These are phyloP conservation scores for Cymbomonas tetramitiformis DNA, from an alignment of 139 green algal genomes.

Conservation along the genomic window DNA sequence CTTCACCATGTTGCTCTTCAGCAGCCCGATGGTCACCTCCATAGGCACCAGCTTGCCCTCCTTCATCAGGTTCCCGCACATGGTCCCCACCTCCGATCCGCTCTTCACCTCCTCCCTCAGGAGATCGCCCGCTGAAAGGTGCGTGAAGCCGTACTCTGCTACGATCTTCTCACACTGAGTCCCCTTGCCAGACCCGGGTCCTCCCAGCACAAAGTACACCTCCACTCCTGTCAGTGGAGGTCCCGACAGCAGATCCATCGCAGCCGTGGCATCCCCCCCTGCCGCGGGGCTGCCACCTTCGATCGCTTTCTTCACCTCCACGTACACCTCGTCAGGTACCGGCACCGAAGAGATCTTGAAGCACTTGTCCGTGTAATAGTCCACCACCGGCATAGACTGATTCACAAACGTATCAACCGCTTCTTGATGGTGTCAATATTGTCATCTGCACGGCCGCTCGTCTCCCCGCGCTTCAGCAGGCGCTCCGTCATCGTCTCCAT, in stretches of 20 bases:
- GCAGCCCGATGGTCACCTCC: slow-evolving; percentile 53
- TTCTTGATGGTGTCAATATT: slow-evolving; percentile 50
- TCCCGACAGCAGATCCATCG: too few species aligned
- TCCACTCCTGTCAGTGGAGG: neutral
- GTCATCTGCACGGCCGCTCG: slow-evolving; percentile 49
- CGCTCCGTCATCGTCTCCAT: slow-evolving; percentile 36
- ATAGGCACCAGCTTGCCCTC: slow-evolving; percentile 66
- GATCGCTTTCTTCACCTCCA: slow-evolving; percentile 8
- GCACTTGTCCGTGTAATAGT: slow-evolving; percentile 4
- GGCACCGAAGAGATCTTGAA: slow-evolving; percentile 2
- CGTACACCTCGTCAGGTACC: slow-evolving; percentile 7
- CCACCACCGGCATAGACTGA: slow-evolving; percentile 7
- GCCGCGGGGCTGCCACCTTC: too few species aligned
- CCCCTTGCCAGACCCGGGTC: slow-evolving; percentile 16
- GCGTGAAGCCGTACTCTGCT: slow-evolving; percentile 26
- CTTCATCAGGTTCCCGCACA: slow-evolving; percentile 43
- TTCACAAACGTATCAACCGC: slow-evolving; percentile 38
- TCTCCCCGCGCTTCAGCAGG: slow-evolving; percentile 41
- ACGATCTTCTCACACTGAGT: slow-evolving; percentile 34
- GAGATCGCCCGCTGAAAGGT: slow-evolving; percentile 46
- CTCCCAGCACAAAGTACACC: slow-evolving; percentile 29
- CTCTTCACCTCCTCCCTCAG: slow-evolving; percentile 53
- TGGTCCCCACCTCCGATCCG: slow-evolving; percentile 34
- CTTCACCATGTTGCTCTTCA: slow-evolving; percentile 52
- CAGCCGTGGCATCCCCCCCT: too few species aligned